These are phyloP conservation scores for Pichia sp. DNA, from an alignment of 1,139 yeast genomes.

Conservation along the genomic window DNA sequence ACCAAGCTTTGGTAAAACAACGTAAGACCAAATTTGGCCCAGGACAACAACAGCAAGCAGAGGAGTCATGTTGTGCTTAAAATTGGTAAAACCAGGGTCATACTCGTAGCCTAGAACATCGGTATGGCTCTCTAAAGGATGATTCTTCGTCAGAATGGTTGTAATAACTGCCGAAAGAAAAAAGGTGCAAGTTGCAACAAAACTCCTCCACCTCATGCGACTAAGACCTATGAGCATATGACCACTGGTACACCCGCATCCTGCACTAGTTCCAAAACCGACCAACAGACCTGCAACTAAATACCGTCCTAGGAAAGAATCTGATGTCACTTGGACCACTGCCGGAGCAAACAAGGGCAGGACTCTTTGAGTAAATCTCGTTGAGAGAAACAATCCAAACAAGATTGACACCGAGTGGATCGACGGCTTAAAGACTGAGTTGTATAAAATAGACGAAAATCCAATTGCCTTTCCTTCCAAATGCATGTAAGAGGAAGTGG, in stretches of 20 bases:
- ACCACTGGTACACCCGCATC: constrained; percentile 50
- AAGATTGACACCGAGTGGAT: constrained; percentile 28
- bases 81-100: constrained; percentile 20
- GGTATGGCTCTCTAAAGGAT: constrained; percentile 32
- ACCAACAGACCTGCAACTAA: constrained; percentile 37
- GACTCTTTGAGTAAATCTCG: constrained; percentile 22
- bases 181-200: constrained; percentile 41
- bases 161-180: constrained; percentile 33
- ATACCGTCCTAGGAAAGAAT: constrained; percentile 18
- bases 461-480: constrained; percentile 41
- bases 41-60: constrained; percentile 16
- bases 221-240: constrained; percentile 48
- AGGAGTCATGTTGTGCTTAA: constrained; percentile 22
- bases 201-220: constrained; percentile 39
- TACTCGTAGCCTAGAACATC: constrained; percentile 20
- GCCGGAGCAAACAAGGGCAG: constrained; percentile 33
- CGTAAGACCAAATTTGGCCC: constrained; percentile 26
- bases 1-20: constrained; percentile 29
- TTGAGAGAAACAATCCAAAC: constrained; percentile 32
- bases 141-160: constrained; percentile 35
- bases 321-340: constrained; percentile 6
- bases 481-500: constrained; percentile 39
- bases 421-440: constrained; percentile 28
- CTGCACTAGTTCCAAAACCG: constrained; percentile 44
- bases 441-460: constrained; percentile 40